A percentile compares a stretch with the other conserved stretches of the same genome.
Evolutionary conservation across 352 stramenopile genomes (phyloP).

Genomic region (Globisporangium lucens): DNA sequence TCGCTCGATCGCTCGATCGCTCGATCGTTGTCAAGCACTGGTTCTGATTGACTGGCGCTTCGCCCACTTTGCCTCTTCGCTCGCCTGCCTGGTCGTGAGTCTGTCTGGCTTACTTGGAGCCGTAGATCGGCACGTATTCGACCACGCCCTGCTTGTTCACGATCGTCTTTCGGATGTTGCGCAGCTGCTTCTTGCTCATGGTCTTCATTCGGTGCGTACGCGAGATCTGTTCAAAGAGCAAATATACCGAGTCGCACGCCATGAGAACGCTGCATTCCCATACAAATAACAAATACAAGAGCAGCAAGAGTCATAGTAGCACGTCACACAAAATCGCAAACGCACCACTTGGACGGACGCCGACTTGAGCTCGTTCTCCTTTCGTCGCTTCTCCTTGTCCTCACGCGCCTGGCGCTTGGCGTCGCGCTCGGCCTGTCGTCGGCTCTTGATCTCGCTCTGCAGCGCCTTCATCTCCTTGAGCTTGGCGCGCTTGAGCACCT

Average conservation of each 20-base stretch:
- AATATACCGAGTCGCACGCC: background rate
- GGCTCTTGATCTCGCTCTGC: slow-evolving; percentile 77
- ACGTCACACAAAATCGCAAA: slow-evolving; percentile 12
- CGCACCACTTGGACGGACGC: slow-evolving; percentile 82
- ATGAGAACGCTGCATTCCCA: slow-evolving; percentile 3
- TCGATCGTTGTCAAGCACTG: no score
- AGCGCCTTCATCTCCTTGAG: slow-evolving; percentile 83
- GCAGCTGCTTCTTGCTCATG: slow-evolving; percentile 93
- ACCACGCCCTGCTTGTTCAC: slow-evolving; percentile 91
- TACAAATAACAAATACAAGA: slow-evolving; percentile 12
- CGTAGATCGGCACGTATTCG: slow-evolving; percentile 83
- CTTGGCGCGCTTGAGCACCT: slow-evolving; percentile 74
- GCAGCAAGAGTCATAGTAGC: background rate
- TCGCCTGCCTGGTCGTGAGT: background rate
- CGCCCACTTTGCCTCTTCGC: background rate
- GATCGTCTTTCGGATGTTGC: slow-evolving; percentile 90
- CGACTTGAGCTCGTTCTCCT: slow-evolving; percentile 90
- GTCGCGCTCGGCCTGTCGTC: slow-evolving; percentile 66
- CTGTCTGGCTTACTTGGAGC: slow-evolving; percentile 49
- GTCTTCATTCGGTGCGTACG: slow-evolving; percentile 86
- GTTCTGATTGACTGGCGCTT: no score
- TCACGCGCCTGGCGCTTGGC: slow-evolving; percentile 75
- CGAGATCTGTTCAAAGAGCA: slow-evolving; percentile 49
- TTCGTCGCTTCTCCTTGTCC: slow-evolving; percentile 84
- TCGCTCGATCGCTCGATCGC: no score